Percentiles rank a stretch among this genome's conserved stretches.
Evolutionary conservation across 106 monocot species (phyloP).

Genomic region (Narthecium ossifragum): DNA sequence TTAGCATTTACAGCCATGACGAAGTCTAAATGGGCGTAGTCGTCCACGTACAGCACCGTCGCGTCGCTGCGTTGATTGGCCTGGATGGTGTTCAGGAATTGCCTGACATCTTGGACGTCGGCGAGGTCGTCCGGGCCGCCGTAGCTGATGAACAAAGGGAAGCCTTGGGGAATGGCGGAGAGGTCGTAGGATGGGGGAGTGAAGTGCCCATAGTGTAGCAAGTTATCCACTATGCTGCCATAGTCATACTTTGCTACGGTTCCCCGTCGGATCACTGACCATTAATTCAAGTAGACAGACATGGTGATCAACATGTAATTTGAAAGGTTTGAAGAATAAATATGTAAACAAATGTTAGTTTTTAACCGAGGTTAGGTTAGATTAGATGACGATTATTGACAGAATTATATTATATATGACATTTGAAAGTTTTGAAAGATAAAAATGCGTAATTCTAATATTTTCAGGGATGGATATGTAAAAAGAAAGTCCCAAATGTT

Average conservation of each 20-base stretch:
- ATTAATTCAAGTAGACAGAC: no score
- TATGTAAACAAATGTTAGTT: no score
- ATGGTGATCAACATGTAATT: no score
- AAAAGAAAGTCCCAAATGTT: no score
- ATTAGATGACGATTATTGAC: no score
- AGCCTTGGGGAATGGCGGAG: slow-evolving; percentile 14
- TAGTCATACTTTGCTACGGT: slow-evolving; percentile 28
- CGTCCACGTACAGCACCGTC: neutral
- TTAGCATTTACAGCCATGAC: slow-evolving; percentile 27
- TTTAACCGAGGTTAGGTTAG: no score
- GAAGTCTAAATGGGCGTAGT: slow-evolving; percentile 28
- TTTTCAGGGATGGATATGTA: no score
- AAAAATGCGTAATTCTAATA: no score
- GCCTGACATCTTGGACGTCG: slow-evolving; percentile 10
- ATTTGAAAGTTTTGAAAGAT: neutral
- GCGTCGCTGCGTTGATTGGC: slow-evolving; percentile 2
- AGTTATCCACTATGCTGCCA: slow-evolving; percentile 8
- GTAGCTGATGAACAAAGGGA: slow-evolving; percentile 27
- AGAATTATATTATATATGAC: neutral
- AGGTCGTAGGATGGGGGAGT: slow-evolving; percentile 21
- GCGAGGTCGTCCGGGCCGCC: slow-evolving; percentile 29
- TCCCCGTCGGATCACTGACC: slow-evolving; percentile 19
- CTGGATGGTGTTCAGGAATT: slow-evolving; percentile 13
- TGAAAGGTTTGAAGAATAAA: no score
- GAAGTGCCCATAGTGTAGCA: slow-evolving; percentile 18